These are phyloP conservation scores for Coprinopsis marcescibilis DNA, from an alignment of 768 basidiomycete genomes.

Conservation along the genomic window DNA sequence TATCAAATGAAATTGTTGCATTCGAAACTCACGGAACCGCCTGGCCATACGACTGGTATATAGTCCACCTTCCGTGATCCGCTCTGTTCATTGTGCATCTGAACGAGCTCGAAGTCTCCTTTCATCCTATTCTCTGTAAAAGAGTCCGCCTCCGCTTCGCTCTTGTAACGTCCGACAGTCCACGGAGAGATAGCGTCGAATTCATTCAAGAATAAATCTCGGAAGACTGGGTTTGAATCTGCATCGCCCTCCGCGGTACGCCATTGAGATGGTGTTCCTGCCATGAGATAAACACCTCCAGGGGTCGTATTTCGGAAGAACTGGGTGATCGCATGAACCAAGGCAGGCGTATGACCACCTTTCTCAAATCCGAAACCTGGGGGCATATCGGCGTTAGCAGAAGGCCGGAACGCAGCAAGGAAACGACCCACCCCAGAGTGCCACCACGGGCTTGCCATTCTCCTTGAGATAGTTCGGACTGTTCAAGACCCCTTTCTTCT, in stretches of 20 bases:
- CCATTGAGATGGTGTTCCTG: conserved; percentile 70
- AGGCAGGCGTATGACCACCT: conserved; percentile 54
- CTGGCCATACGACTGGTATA: conserved; percentile 79
- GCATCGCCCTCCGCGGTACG: conserved; percentile 65
- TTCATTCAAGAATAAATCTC: conserved; percentile 66
- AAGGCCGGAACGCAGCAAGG: conserved; percentile 1
- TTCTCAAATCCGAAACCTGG: conserved; percentile 68
- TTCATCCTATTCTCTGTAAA: conserved; percentile 61
- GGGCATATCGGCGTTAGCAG: neutral
- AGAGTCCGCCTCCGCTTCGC: conserved; percentile 53
- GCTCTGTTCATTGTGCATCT: conserved; percentile 37
- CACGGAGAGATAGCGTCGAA: conserved; percentile 81
- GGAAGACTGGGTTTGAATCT: conserved; percentile 59
- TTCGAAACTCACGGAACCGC: conserved; percentile 62
- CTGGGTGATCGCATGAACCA: conserved; percentile 46
- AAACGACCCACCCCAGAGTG: conserved; percentile 53
- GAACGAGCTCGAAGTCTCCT: conserved; percentile 57
- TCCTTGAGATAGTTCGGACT: conserved; percentile 72
- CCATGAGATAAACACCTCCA: conserved; percentile 71
- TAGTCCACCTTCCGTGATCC: conserved; percentile 64
- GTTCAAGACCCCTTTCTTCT: conserved; percentile 53
- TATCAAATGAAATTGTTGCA: conserved; percentile 8
- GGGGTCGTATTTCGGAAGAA: conserved; percentile 61
- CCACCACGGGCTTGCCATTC: conserved; percentile 63
- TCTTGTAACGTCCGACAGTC: conserved; percentile 69